Conservation (phyloP, 495 filamentous ascomycete genomes). For the Antarctomyces pellizariae region DNA sequence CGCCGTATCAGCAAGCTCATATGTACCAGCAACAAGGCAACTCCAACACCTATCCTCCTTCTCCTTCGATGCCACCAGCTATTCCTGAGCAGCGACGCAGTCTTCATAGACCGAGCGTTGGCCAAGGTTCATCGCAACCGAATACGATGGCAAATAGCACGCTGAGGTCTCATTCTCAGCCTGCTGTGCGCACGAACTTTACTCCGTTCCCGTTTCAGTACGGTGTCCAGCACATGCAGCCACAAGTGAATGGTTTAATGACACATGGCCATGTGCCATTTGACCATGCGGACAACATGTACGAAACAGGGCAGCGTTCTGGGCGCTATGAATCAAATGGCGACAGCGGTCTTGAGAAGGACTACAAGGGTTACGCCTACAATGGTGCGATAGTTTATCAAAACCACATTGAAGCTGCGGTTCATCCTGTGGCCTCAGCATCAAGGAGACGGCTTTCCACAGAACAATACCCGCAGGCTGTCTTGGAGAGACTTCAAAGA, state of each 20-base stretch:
- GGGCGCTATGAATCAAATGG: too few species aligned
- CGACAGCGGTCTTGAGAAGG: too few species aligned
- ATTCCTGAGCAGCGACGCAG: constrained; percentile 23
- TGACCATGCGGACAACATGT: too few species aligned
- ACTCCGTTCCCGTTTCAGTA: too few species aligned
- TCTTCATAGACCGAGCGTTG: constrained; percentile 21
- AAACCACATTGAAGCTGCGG: too few species aligned
- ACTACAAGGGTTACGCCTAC: too few species aligned
- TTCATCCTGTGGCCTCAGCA: too few species aligned
- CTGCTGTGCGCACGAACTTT: constrained; percentile 26
- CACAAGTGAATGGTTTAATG: too few species aligned
- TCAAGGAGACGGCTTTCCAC: constrained; percentile 22
- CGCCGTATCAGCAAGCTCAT: constrained; percentile 4
- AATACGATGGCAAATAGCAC: constrained; percentile 17
- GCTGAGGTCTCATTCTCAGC: constrained; percentile 32
- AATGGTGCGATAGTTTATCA: too few species aligned
- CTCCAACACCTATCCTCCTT: constrained; percentile 21
- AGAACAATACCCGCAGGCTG: constrained; percentile 24
- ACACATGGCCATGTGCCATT: too few species aligned
- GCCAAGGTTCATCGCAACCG: constrained; percentile 17
- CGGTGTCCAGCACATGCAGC: too few species aligned
- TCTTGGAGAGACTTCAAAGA: constrained; percentile 25
- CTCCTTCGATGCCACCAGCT: constrained; percentile 18
- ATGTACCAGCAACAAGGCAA: constrained; percentile 8
- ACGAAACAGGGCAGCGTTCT: too few species aligned